Percentiles rank a stretch among this genome's conserved stretches.
Evolutionary conservation across 2,329 filamentous ascomycete genomes (phyloP).

Genomic region (Geosmithia putterillii): DNA sequence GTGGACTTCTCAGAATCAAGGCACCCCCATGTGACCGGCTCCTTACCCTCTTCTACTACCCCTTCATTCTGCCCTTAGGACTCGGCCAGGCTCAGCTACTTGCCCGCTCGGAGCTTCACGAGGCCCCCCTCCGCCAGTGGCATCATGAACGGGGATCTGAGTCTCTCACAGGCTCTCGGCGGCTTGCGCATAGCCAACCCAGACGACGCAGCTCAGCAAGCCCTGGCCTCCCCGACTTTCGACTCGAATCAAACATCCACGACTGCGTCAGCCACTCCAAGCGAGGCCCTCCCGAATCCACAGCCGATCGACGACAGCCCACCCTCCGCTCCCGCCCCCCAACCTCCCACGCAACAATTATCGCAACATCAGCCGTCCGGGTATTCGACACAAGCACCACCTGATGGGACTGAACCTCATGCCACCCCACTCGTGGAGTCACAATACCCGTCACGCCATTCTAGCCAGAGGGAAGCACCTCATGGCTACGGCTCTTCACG

Average conservation of each 20-base stretch:
- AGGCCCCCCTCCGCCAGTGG: constrained; percentile 1
- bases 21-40: constrained; percentile 2
- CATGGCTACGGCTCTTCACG: constrained; percentile 53
- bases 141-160: constrained; percentile 84
- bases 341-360: constrained; percentile 6
- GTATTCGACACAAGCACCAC: constrained; percentile 40
- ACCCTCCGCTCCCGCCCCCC: constrained; percentile 3
- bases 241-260: constrained; percentile 8
- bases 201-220: constrained; percentile 50
- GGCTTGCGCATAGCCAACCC: constrained; percentile 95
- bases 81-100: not conserved
- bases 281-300: constrained; percentile 4
- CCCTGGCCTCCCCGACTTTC: constrained; percentile 10
- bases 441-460: constrained; percentile 46
- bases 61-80: not conserved
- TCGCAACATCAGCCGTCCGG: constrained; percentile 10
- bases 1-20: not conserved
- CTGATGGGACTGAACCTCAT: constrained; percentile 11
- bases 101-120: not conserved
- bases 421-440: constrained; percentile 1
- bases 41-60: constrained; percentile 1
- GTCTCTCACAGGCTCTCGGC: constrained; percentile 82
- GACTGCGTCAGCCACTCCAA: constrained; percentile 4
- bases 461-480: constrained; percentile 47
- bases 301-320: constrained; percentile 7